Percentiles rank a stretch among this genome's conserved stretches.
Conservation (phyloP, 2,329 filamentous ascomycete species). For the Pseudonectria foliicola region DNA sequence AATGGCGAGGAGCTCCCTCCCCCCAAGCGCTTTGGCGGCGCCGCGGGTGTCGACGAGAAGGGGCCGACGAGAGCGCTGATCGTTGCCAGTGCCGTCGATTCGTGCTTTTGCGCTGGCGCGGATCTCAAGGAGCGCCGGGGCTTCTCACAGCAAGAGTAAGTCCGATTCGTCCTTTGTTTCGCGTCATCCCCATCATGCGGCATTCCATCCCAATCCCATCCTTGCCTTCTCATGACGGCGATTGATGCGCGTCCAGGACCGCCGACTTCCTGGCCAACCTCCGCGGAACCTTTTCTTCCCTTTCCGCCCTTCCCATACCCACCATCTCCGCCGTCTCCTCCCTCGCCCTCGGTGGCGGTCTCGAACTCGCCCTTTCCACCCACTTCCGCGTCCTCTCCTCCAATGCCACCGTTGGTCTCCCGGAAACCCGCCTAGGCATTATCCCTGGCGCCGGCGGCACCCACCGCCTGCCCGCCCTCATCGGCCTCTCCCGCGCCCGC, state of each 20-base stretch:
- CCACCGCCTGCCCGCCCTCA: constrained; percentile 72
- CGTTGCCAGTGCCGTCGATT: constrained; percentile 76
- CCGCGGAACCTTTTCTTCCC: constrained; percentile 64
- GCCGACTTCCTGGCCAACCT: constrained; percentile 70
- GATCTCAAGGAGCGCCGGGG: constrained; percentile 82
- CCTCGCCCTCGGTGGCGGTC: constrained; percentile 81
- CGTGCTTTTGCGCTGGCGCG: constrained; percentile 87
- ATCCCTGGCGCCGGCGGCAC: constrained; percentile 93
- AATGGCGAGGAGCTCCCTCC: constrained; percentile 44
- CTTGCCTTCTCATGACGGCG: constrained; percentile 2
- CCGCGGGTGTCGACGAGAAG: constrained; percentile 35
- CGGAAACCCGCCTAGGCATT: constrained; percentile 88
- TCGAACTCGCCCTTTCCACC: constrained; percentile 86
- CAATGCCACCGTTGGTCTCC: constrained; percentile 71
- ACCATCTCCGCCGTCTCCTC: constrained; percentile 85
- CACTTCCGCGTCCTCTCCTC: constrained; percentile 83
- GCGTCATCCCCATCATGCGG: neutral
- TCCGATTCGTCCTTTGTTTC: constrained; percentile 11
- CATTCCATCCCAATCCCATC: neutral
- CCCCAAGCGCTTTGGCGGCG: constrained; percentile 36
- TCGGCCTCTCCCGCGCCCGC: constrained; percentile 74
- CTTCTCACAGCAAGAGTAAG: constrained; percentile 73
- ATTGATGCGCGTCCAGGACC: constrained; percentile 47
- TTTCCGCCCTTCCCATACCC: constrained; percentile 74
- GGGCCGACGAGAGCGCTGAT: constrained; percentile 72